These are phyloP conservation scores for Camillea tinctor DNA, from an alignment of 2,329 filamentous ascomycete genomes.

Conservation along the genomic window DNA sequence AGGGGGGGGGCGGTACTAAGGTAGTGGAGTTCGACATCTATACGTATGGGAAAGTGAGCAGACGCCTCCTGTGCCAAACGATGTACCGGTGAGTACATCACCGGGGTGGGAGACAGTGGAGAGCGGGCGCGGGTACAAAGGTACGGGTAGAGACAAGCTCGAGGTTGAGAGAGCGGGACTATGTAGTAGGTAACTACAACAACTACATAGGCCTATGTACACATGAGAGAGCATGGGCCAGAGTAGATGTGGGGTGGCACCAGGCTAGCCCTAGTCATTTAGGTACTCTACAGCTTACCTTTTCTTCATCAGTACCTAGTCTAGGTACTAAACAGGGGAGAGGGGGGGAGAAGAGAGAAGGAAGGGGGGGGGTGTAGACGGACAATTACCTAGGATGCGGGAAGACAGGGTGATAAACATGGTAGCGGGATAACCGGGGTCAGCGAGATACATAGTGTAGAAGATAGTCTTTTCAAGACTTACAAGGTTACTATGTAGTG, in stretches of 20 bases:
- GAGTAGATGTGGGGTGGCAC: constrained; percentile 20
- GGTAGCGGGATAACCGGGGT: background rate
- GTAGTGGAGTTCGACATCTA: constrained; percentile 21
- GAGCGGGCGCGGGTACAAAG: constrained; percentile 15
- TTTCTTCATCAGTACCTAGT: background rate
- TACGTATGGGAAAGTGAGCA: constrained; percentile 18
- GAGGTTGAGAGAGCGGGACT: constrained; percentile 19
- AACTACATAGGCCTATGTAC: constrained; percentile 1
- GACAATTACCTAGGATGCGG: background rate
- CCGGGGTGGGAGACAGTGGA: constrained; percentile 12
- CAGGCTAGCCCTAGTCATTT: constrained; percentile 15
- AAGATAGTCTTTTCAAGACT: background rate
- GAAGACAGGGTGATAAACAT: background rate
- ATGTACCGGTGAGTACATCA: constrained; percentile 21
- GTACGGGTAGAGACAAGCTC: constrained; percentile 15
- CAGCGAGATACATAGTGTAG: background rate
- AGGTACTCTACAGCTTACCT: background rate
- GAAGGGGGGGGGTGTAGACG: no score
- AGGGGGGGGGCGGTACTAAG: constrained; percentile 16
- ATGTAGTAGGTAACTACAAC: constrained; percentile 5
- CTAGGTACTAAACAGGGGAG: no score
- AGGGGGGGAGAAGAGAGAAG: no score
- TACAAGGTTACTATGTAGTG: no score
- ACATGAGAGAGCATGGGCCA: constrained; percentile 12
- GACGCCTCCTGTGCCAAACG: constrained; percentile 15